Conservation (phyloP, 306 rosid species). For the Lupinus albus region DNA sequence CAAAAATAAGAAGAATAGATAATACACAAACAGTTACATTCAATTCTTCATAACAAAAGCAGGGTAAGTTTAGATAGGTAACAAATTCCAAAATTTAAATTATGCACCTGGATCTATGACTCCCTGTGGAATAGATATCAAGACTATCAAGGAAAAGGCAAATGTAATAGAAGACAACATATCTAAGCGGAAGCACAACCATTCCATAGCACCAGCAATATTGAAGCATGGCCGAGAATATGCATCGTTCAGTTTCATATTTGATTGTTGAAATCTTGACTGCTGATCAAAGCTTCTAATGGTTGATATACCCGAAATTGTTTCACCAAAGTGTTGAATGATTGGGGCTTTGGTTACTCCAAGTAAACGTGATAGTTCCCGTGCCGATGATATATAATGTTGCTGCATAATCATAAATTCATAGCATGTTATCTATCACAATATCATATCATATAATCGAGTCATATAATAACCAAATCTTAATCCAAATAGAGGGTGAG, state of each 20-base stretch:
- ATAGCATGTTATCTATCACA: background rate
- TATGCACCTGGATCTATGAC: constrained; percentile 56
- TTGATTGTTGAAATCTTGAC: constrained; percentile 46
- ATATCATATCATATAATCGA: background rate
- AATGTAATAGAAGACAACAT: constrained; percentile 55
- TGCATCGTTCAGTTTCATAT: constrained; percentile 55
- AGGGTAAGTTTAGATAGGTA: background rate
- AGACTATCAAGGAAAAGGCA: constrained; percentile 49
- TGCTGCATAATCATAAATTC: constrained; percentile 42
- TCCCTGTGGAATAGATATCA: constrained; percentile 57
- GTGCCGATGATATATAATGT: constrained; percentile 55
- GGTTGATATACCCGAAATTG: constrained; percentile 58
- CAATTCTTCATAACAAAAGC: too few species aligned
- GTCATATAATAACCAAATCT: too few species aligned
- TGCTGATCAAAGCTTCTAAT: constrained; percentile 61
- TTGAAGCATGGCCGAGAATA: constrained; percentile 54
- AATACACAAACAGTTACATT: background rate
- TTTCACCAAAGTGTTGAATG: constrained; percentile 59
- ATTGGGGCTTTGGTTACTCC: constrained; percentile 69
- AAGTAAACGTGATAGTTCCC: constrained; percentile 55
- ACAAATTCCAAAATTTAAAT: background rate
- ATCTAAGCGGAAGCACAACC: constrained; percentile 60
- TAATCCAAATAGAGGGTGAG: too few species aligned
- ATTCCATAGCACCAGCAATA: constrained; percentile 56
- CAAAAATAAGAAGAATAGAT: background rate